Percentiles rank a stretch among this genome's conserved stretches.
Conservation (phyloP, 306 rosid species). For the Dryas drummondii region DNA sequence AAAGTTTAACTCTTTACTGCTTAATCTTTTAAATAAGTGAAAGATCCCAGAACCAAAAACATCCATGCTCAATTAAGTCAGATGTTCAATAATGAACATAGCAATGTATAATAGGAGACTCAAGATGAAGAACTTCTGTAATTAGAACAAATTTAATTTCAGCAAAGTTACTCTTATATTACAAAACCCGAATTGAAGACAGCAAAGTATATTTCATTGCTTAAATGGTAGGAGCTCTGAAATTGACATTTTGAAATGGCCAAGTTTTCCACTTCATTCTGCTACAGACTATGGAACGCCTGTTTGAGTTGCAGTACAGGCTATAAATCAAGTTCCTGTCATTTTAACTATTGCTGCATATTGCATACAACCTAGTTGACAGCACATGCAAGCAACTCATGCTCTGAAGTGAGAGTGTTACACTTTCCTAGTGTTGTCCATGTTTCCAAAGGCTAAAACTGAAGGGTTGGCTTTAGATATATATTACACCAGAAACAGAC, state of each 20-base stretch:
- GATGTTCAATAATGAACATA: no score
- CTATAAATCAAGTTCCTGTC: not conserved
- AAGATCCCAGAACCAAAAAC: no score
- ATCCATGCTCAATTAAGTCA: no score
- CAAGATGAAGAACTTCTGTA: no score
- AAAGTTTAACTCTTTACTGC: no score
- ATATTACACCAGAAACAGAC: not conserved
- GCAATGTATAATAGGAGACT: no score
- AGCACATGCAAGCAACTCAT: not conserved
- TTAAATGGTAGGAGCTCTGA: not conserved
- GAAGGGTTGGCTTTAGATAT: not conserved
- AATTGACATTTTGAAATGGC: not conserved
- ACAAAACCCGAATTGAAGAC: not conserved
- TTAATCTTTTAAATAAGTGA: no score
- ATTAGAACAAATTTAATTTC: no score
- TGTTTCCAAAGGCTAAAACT: not conserved
- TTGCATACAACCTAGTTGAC: not conserved
- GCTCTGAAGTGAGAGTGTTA: not conserved
- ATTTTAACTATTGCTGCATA: not conserved
- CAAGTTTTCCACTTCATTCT: not conserved
- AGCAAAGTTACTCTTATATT: no score
- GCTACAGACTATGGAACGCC: not conserved
- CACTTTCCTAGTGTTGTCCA: not conserved
- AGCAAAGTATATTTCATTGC: not conserved
- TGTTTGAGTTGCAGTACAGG: not conserved